Evolutionary conservation across 768 basidiomycete species (phyloP), one percentile per base, ranked within the genome.

Genomic region (Psilocybe cubensis): DNA sequence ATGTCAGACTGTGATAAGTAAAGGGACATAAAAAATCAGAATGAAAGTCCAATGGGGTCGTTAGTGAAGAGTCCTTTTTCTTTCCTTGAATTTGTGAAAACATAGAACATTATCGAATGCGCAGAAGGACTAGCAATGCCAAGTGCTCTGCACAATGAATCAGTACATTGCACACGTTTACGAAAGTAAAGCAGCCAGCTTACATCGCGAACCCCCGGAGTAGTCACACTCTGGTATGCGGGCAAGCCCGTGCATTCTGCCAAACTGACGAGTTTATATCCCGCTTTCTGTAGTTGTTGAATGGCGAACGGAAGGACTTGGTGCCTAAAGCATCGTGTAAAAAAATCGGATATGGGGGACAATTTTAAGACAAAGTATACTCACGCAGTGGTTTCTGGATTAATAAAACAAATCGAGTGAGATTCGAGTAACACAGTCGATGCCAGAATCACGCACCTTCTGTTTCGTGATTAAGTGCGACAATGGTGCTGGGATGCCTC

Each of bases 401-500:
- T 31, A 43, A 11, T 35, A 21, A 27, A 27, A 28, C 4, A 27
- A 23, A 31, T n/a, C 24, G n/a, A 33, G 46, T 9, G 4, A 33
- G 6, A 14, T 4, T 18, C 21, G 17, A 31, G 28, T 9, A 35
- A 33, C n/a, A n/a, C 33, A 14, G 14, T 21, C 18, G 20, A 12
- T 2, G 18, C 27, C 17, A 33, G 38, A 2, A 44, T 42, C 28
- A 23, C 62, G 62, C 59, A 76, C 76, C 69, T 45, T 72, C 62
- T 3, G 71, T 71, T 59, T 81, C 79, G 55, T 81, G 79, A 58
- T 78, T 79, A 45, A 81, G 66, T 0, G 76, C 62, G 24, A 82
- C 60, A 41, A 79, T 70, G 14, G 66, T 78, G 43, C 54, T 65
- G 9, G 76, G 78, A 46, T 71, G 71, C 10, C 59, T 14, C 0